These are phyloP conservation scores for Teunomyces atbi DNA, from an alignment of 805 yeast species.

Conservation along the genomic window DNA sequence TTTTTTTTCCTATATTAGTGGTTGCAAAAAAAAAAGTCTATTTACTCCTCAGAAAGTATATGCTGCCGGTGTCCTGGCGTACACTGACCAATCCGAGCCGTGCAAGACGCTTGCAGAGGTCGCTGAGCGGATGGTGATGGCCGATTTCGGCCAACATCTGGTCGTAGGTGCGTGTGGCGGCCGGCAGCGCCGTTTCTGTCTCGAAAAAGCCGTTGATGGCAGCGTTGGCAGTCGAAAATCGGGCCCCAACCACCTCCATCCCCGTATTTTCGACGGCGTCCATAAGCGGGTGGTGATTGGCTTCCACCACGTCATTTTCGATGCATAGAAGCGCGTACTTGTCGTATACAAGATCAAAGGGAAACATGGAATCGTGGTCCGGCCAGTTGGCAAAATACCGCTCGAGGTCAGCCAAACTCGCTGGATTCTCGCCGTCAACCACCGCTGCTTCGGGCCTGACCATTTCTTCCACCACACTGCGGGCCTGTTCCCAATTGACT, in stretches of 20 bases:
- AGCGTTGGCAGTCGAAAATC: constrained; percentile 17
- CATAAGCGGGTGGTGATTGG: constrained; percentile 24
- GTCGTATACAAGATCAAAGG: constrained; percentile 30
- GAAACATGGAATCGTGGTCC: no score
- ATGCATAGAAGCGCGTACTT: constrained; percentile 29
- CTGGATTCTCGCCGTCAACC: not conserved
- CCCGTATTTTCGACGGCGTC: constrained; percentile 19
- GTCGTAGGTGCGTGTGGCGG: constrained; percentile 12
- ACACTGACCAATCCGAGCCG: constrained; percentile 20
- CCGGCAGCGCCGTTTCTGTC: constrained; percentile 1
- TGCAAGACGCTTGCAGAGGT: constrained; percentile 20
- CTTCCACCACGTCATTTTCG: constrained; percentile 23
- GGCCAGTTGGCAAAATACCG: no score
- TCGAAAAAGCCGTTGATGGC: constrained; percentile 15
- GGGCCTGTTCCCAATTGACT: not conserved
- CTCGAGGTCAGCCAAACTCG: no score
- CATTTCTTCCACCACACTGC: not conserved
- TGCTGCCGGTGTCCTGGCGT: constrained; percentile 14
- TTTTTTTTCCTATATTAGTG: not conserved
- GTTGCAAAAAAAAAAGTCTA: not conserved
- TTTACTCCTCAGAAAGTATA: constrained; percentile 11
- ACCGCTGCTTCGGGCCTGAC: not conserved
- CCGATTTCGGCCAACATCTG: constrained; percentile 11
- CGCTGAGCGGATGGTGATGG: constrained; percentile 5
- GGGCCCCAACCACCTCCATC: constrained; percentile 28